Evolutionary conservation across 768 basidiomycete species (phyloP), one percentile per base, ranked within the genome.

Genomic region (Tulasnella sp.): DNA sequence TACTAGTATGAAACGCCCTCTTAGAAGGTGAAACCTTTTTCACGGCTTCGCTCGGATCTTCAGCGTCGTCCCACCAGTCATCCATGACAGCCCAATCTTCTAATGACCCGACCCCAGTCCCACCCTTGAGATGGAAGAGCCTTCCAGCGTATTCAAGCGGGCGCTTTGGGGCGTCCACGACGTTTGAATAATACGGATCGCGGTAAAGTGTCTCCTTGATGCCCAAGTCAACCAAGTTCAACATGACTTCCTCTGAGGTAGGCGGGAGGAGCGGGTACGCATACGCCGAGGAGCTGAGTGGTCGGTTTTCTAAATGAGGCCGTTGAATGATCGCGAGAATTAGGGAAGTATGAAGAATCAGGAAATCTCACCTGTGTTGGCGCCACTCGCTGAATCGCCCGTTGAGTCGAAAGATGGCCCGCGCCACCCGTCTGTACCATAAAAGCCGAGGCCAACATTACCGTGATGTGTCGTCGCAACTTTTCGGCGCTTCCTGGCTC

Each of bases 131-230:
- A 42, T 75, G 74, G 69, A 86, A 94, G n/a, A 79, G 66, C 0
- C 88, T 70, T 0, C 92, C 93, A 21, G 83, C 91, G 69, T 85
- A 93, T 72, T 90, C 86, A 65, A 82, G 77, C 2, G 84, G 71
- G n/a, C 73, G 71, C 30, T 77, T 76, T 0, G 91, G 85, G 0
- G 84, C 77, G 68, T 98, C 95, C 3, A 65, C 64, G 23, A 76
- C 75, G 52, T 80, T 79, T 4, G 88, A 90, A 67, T 90, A 99
- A 70, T 79, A 85, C 0, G 94, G 88, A n/a, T 79, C 73, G 47
- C 77, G 80, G 70, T 96, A 94, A 23, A 86, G 69, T 64, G 80
- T 82, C 48, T 68, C 72, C 3, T 82, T 78, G 5, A 88, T 68
- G 4, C 66, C 67, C 34, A 51, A 45, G 0, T 29, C 50, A 21